Evolutionary conservation across 176 grass and related monocot genomes (phyloP).

Genomic region (Leersia perrieri): DNA sequence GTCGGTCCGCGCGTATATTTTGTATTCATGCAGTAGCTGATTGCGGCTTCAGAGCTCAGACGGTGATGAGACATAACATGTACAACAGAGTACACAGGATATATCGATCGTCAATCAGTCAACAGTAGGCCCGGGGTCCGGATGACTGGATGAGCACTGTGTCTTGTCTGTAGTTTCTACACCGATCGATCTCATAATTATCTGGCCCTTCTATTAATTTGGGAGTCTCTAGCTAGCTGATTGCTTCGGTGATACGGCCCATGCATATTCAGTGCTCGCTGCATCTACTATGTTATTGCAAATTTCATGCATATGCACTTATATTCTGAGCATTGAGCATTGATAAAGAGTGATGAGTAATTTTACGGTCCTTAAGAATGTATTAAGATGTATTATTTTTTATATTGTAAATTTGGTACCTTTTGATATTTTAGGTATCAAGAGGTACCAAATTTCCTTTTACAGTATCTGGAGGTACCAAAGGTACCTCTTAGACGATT

Average conservation of each 20-base stretch:
- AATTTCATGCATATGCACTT: neutral
- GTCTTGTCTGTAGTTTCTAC: neutral
- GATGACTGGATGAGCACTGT: conserved; percentile 6
- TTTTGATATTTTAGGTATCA: too few species aligned
- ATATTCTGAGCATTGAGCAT: too few species aligned
- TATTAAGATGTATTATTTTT: too few species aligned
- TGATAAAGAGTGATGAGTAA: too few species aligned
- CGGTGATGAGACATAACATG: conserved; percentile 22
- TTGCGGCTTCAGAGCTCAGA: neutral
- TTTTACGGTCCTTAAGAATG: too few species aligned
- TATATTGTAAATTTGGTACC: too few species aligned
- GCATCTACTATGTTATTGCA: neutral
- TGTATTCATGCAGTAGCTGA: conserved; percentile 5
- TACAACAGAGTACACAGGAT: neutral
- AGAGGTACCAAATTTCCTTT: too few species aligned
- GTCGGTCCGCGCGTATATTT: neutral
- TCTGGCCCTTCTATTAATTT: neutral
- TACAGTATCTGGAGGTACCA: too few species aligned
- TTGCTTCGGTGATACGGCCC: conserved; percentile 2
- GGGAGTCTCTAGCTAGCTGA: neutral
- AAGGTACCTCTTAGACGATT: too few species aligned
- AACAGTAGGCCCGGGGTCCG: neutral
- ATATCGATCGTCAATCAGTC: neutral
- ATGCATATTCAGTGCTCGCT: neutral
- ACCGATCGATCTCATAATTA: conserved; percentile 14